Conservation (phyloP, 805 yeast genomes). For the Candida loeiensis region DNA sequence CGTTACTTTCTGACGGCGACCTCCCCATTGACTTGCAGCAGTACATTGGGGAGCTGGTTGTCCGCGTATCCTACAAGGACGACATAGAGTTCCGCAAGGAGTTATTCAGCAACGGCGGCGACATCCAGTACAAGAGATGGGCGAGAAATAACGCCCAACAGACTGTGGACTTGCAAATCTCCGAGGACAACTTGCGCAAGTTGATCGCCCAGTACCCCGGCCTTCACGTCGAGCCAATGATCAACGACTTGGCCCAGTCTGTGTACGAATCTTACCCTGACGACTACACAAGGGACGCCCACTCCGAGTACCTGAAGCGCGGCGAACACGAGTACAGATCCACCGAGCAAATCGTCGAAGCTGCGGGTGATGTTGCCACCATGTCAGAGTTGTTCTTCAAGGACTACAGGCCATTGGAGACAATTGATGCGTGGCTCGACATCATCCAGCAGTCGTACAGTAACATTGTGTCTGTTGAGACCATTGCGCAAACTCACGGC, state of each 20-base stretch:
- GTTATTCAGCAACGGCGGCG: conserved; percentile 13
- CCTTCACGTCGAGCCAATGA: conserved; percentile 38
- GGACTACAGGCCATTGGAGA: conserved; percentile 62
- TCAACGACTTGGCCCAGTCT: conserved; percentile 55
- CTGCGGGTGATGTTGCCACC: conserved; percentile 11
- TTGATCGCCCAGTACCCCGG: conserved; percentile 21
- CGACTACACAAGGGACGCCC: conserved; percentile 6
- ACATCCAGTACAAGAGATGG: conserved; percentile 42
- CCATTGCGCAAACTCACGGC: conserved; percentile 73
- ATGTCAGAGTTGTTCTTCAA: conserved; percentile 59
- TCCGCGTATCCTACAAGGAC: conserved; percentile 38
- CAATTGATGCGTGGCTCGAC: conserved; percentile 72
- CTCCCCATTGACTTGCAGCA: conserved; percentile 40
- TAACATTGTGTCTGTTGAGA: conserved; percentile 55
- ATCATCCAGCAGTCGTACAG: conserved; percentile 60
- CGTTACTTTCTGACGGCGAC: conserved; percentile 21
- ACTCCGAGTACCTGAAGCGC: background rate
- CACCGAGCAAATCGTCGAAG: conserved; percentile 12
- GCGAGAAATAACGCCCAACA: conserved; percentile 35
- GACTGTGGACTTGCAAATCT: conserved; percentile 46
- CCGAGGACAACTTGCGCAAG: conserved; percentile 16
- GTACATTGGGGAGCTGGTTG: conserved; percentile 42
- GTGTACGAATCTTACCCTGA: conserved; percentile 54
- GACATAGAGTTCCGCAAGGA: conserved; percentile 16
- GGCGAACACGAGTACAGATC: conserved; percentile 6